Percentiles rank a stretch among this genome's conserved stretches.
Evolutionary conservation across 2,329 filamentous ascomycete species (phyloP).

Genomic region (Aureobasidium melanogenum): DNA sequence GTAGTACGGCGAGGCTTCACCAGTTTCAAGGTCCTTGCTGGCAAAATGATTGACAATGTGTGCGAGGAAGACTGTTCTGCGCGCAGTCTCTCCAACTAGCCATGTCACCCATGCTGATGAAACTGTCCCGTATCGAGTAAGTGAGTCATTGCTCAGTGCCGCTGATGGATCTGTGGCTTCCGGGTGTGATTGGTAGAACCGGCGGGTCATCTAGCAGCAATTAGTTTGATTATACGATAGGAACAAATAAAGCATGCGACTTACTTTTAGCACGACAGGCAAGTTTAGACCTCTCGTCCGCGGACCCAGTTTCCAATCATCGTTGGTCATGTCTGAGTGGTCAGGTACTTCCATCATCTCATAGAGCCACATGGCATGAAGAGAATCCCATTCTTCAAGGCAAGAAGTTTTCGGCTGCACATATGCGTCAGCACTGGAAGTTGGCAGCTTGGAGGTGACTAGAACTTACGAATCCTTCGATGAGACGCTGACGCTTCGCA

Average conservation of each 20-base stretch:
- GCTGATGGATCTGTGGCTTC: not conserved
- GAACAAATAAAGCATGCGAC: no score
- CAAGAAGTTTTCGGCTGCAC: not conserved
- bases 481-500: not conserved
- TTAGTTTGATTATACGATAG: no score
- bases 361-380: not conserved
- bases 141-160: not conserved
- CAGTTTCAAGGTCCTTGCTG: not conserved
- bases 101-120: not conserved
- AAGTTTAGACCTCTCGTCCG: not conserved
- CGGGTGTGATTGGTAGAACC: not conserved
- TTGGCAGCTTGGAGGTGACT: no score
- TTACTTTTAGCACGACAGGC: not conserved
- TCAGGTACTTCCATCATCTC: not conserved
- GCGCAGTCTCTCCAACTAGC: not conserved
- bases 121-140: not conserved
- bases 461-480: not conserved
- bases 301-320: not conserved
- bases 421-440: no score
- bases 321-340: not conserved
- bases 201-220: not conserved
- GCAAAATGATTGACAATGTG: not conserved
- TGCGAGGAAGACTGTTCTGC: not conserved
- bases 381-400: not conserved
- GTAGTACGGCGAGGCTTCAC: not conserved